These are phyloP conservation scores for Aspergillus nidulans DNA, from an alignment of 495 filamentous ascomycete genomes.

Conservation along the genomic window DNA sequence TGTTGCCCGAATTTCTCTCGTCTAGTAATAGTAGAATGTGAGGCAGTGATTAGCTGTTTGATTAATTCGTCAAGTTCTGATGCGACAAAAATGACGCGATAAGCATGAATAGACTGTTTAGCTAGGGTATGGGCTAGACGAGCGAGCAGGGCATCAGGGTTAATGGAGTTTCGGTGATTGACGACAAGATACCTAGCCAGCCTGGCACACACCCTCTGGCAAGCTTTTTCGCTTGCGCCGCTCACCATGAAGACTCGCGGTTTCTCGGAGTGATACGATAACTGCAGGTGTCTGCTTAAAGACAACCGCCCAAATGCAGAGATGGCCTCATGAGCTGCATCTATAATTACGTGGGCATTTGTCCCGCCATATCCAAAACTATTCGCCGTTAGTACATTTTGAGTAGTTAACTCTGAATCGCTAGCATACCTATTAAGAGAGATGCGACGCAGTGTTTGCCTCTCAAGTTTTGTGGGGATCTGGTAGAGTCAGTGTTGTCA, in stretches of 20 bases:
- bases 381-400: neutral
- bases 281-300: slow-evolving; percentile 4
- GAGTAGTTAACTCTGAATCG: neutral
- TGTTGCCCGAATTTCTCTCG: slow-evolving; percentile 1
- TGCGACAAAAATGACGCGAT: slow-evolving; percentile 4
- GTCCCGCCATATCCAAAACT: slow-evolving; percentile 16
- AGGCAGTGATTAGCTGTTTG: neutral
- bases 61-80: slow-evolving; percentile 1
- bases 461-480: slow-evolving; percentile 8
- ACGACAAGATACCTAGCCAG: slow-evolving; percentile 6
- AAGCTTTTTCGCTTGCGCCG: slow-evolving; percentile 9
- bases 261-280: slow-evolving; percentile 6
- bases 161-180: slow-evolving; percentile 1
- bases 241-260: slow-evolving; percentile 6
- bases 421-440: slow-evolving; percentile 1
- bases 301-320: neutral
- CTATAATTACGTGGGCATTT: slow-evolving; percentile 14
- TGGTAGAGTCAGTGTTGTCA: neutral
- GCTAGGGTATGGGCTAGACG: slow-evolving; percentile 5
- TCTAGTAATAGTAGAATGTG: slow-evolving; percentile 2
- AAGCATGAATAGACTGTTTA: slow-evolving; percentile 9
- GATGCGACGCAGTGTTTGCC: slow-evolving; percentile 9
- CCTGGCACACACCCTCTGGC: slow-evolving; percentile 1
- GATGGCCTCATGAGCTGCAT: slow-evolving; percentile 8
- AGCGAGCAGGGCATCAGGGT: slow-evolving; percentile 4